A percentile compares a stretch with the other conserved stretches of the same genome.
These are phyloP conservation scores for Phytophthora boehmeriae DNA, from an alignment of 352 stramenopile genomes.

Conservation along the genomic window DNA sequence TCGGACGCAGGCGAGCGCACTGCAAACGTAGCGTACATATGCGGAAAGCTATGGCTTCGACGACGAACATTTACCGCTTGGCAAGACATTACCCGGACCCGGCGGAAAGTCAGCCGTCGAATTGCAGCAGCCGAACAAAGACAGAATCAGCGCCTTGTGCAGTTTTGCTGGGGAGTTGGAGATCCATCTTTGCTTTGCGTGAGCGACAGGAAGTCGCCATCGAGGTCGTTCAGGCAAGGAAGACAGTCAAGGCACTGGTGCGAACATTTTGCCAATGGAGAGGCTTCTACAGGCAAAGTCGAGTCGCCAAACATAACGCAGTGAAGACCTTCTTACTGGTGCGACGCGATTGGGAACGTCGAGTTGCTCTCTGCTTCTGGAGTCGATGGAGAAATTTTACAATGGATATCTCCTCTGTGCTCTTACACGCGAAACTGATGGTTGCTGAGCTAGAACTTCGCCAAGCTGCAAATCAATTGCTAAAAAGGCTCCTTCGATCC, in stretches of 20 bases:
- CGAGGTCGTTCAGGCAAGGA: background rate
- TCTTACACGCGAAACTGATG: conserved; percentile 14
- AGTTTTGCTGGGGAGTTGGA: conserved; percentile 21
- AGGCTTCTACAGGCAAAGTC: background rate
- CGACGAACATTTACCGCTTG: conserved; percentile 14
- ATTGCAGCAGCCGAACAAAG: conserved; percentile 1
- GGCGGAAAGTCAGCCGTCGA: conserved; percentile 4
- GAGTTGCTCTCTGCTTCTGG: conserved; percentile 8
- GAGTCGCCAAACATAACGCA: conserved; percentile 11
- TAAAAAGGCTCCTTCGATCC: conserved; percentile 7
- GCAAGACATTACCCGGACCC: conserved; percentile 8
- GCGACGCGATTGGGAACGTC: conserved; percentile 10
- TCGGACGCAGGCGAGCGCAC: conserved; percentile 18
- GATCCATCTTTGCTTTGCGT: conserved; percentile 2
- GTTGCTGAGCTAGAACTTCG: conserved; percentile 9
- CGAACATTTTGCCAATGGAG: conserved; percentile 25
- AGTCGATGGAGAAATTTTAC: conserved; percentile 18
- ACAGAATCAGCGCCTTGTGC: conserved; percentile 10
- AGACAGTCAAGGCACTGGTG: conserved; percentile 1
- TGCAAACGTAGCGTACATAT: conserved; percentile 12
- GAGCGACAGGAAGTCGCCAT: conserved; percentile 7
- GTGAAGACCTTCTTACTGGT: conserved; percentile 10
- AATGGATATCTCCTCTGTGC: conserved; percentile 4
- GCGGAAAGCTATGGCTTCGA: conserved; percentile 16
- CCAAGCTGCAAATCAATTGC: conserved; percentile 1